Evolutionary conservation across 2,329 filamentous ascomycete species (phyloP), one percentile per base, ranked within the genome.

Genomic region (Fusarium verticillioides): DNA sequence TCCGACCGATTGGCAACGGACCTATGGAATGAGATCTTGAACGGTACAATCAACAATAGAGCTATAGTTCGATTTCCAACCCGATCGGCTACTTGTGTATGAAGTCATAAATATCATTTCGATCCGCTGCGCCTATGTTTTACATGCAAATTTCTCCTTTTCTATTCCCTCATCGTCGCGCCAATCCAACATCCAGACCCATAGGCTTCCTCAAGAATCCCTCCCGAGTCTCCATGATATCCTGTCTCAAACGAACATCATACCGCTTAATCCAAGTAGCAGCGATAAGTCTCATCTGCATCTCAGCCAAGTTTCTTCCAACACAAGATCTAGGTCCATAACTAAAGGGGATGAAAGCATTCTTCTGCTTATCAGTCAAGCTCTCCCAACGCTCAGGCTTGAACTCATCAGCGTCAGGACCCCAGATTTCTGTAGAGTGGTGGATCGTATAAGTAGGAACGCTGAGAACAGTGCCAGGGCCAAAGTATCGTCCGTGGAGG

Each of bases 381-480:
- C 74, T 82, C 32, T 86, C 86, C 94, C 94, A 97, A 30, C 94
- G 85, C 81, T 95, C 93, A 0, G 94, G 94, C 8, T 87, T 84
- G 82, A 95, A 96, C 3, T 90, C 86, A n/a, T 93, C 90, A 3
- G 90, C 92, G 70, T 94, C 91, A 0, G 86, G 78, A 2, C 93
- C 93, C 93, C 93, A 95, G 76, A 95, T 93, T 57, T 89, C 87
- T 30, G 83, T 87, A 15, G 88, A 91, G 83, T 94, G 94, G 82
- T 97, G 94, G 64, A 97, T 91, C 0, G 92, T 94, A 83, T 96
- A 97, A 2, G 92, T 89, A 0, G 94, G 94, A 0, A 97, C 94
- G 72, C 91, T 93, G 50, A 97, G 88, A 0, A 94, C 89, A 3
- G 93, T 94, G n/a, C 92, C 92, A 0, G 91, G 86, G 0, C 92